These are phyloP conservation scores for Phaeomoniella chlamydospora DNA, from an alignment of 2,329 filamentous ascomycete species.

Conservation along the genomic window DNA sequence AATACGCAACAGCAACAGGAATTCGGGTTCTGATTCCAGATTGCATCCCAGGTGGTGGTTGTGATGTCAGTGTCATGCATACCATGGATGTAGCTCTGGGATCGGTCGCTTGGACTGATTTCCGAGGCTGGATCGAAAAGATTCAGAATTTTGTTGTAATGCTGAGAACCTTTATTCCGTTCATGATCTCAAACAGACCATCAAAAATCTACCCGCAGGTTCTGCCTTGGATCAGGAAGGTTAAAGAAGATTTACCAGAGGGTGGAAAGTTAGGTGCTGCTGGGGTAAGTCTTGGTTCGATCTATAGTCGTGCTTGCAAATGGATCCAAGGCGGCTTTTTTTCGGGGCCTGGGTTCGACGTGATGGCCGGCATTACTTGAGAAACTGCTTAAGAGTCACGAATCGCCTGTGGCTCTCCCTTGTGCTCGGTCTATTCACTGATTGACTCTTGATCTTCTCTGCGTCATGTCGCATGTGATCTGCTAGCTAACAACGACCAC, in stretches of 20 bases:
- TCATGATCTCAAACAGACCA: slow-evolving; percentile 11
- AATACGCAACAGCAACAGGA: slow-evolving; percentile 26
- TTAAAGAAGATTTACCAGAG: slow-evolving; percentile 13
- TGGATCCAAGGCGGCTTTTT: too few relatives aligned
- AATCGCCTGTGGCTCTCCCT: too few relatives aligned
- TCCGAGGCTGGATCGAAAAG: slow-evolving; percentile 39
- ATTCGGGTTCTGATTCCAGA: slow-evolving; percentile 14
- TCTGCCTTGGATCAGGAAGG: slow-evolving; percentile 16
- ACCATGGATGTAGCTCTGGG: slow-evolving; percentile 8
- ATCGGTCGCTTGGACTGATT: slow-evolving; percentile 45
- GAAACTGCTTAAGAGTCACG: too few relatives aligned
- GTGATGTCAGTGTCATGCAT: slow-evolving; percentile 5
- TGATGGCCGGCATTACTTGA: too few relatives aligned
- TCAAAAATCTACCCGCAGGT: slow-evolving; percentile 16
- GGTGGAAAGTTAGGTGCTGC: slow-evolving; percentile 32
- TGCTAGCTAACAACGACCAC: too few relatives aligned
- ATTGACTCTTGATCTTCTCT: too few relatives aligned
- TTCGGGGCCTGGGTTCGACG: too few relatives aligned
- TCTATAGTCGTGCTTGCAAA: too few relatives aligned
- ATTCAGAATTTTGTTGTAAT: slow-evolving; percentile 26
- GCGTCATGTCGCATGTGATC: too few relatives aligned
- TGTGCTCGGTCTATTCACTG: too few relatives aligned
- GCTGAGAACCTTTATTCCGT: slow-evolving; percentile 3
- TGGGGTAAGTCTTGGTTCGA: too few relatives aligned
- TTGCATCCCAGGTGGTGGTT: slow-evolving; percentile 11